phyloP scores from a whole-genome alignment of 148 eudicot genomes.

The Talinum fruticosum region DNA sequence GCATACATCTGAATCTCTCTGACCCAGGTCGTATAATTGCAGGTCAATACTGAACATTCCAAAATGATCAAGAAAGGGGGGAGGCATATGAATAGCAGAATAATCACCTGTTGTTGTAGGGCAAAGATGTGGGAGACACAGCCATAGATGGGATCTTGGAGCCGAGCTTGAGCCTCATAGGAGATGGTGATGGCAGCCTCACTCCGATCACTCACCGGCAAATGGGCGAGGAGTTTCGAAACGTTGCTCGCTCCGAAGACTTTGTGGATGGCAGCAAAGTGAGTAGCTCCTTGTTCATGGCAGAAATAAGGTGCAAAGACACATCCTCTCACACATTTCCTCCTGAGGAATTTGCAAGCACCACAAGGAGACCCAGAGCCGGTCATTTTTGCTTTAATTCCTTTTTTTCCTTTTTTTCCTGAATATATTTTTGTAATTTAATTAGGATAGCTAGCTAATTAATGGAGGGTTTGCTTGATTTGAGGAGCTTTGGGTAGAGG shows the following conservation, averaged over 20 bases:
- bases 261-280: slow-evolving; percentile 86
- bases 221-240: slow-evolving; percentile 69
- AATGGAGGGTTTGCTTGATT: slow-evolving; percentile 5
- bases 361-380: slow-evolving; percentile 93
- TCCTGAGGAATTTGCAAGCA: slow-evolving; percentile 92
- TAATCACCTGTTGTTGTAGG: slow-evolving; percentile 82
- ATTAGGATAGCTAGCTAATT: slow-evolving; percentile 4
- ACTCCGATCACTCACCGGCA: slow-evolving; percentile 59
- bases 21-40: neutral
- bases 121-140: slow-evolving; percentile 88
- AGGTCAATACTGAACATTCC: neutral
- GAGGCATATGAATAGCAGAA: neutral
- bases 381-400: slow-evolving; percentile 35
- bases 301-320: slow-evolving; percentile 90
- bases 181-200: slow-evolving; percentile 86
- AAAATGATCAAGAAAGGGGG: neutral
- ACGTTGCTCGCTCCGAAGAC: slow-evolving; percentile 93
- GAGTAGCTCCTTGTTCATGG: slow-evolving; percentile 85
- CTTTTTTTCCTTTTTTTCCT: neutral
- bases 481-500: slow-evolving; percentile 18
- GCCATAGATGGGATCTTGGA: slow-evolving; percentile 93
- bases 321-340: slow-evolving; percentile 85
- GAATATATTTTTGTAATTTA: neutral
- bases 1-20: neutral
- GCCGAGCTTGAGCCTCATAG: slow-evolving; percentile 93